phyloP scores from a whole-genome alignment of 257 asterid species.

The Rubia yunnanensis region DNA sequence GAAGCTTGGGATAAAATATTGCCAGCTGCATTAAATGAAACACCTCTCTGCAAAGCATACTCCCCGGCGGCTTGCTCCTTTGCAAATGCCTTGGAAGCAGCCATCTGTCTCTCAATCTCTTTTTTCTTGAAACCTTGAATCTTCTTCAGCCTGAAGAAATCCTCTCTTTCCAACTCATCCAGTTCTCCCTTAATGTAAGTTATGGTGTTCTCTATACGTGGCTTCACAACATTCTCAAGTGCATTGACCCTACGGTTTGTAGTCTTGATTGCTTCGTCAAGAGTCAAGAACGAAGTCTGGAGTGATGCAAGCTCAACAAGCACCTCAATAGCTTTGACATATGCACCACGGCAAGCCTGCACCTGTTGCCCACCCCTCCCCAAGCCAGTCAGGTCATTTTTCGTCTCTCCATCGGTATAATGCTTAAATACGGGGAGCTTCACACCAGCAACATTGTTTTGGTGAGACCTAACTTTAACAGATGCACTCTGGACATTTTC shows the following conservation, averaged over 20 bases:
- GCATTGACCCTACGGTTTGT: conserved; percentile 50
- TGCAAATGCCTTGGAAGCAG: conserved; percentile 28
- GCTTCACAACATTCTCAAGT: conserved; percentile 41
- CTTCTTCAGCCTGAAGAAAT: conserved; percentile 44
- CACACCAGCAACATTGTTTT: conserved; percentile 43
- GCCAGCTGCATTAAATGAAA: conserved; percentile 21
- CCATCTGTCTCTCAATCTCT: conserved; percentile 29
- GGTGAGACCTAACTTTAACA: conserved; percentile 35
- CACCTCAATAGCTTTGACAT: conserved; percentile 40
- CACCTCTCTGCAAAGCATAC: conserved; percentile 26
- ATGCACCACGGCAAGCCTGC: conserved; percentile 40
- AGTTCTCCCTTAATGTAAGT: conserved; percentile 42
- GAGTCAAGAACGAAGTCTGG: conserved; percentile 45
- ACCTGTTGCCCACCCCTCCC: conserved; percentile 48
- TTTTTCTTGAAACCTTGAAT: conserved; percentile 42
- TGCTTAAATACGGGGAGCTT: conserved; percentile 38
- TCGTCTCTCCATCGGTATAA: conserved; percentile 40
- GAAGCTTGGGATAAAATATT: conserved; percentile 21
- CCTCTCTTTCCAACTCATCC: conserved; percentile 46
- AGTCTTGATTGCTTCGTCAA: conserved; percentile 44
- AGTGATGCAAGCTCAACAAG: conserved; percentile 45
- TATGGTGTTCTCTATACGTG: conserved; percentile 40
- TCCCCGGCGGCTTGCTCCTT: conserved; percentile 26
- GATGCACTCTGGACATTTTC: conserved; percentile 40
- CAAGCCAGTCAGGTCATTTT: conserved; percentile 42